These are phyloP conservation scores for Fusarium chuoi DNA, from an alignment of 2,329 filamentous ascomycete genomes.

Conservation along the genomic window DNA sequence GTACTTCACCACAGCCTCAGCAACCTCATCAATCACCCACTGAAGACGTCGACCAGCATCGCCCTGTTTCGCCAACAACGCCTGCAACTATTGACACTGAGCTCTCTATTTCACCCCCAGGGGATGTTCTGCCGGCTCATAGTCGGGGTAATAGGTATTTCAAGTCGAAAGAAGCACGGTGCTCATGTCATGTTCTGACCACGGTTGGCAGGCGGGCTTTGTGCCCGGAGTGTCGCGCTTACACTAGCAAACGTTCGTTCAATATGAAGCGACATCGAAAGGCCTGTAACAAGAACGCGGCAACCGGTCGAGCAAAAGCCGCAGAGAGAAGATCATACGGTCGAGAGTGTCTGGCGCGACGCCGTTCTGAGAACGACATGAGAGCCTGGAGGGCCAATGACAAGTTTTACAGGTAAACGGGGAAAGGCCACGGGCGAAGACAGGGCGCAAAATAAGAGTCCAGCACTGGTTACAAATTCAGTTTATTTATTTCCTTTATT, in stretches of 20 bases:
- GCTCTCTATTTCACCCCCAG: accelerated
- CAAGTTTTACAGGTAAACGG: accelerated
- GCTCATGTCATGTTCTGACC: accelerated
- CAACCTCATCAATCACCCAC: accelerated
- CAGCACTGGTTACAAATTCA: no score
- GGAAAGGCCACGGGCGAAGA: not conserved
- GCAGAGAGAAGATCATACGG: accelerated
- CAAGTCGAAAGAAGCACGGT: accelerated
- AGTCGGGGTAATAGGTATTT: accelerated
- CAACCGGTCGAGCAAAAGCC: accelerated
- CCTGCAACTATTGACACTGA: accelerated
- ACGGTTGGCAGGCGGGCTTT: accelerated
- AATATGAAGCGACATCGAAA: not conserved
- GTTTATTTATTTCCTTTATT: no score
- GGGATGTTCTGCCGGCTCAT: accelerated
- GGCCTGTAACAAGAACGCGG: accelerated
- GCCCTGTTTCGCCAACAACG: not conserved
- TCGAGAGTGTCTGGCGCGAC: accelerated
- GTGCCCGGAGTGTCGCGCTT: accelerated
- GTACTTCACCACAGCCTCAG: accelerated
- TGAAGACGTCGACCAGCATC: not conserved
- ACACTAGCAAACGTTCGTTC: not conserved
- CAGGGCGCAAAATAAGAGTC: not conserved
- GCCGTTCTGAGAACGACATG: accelerated
- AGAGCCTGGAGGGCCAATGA: not conserved